These are phyloP conservation scores for Chloromonas sp. DNA, from an alignment of 163 green algal species.

Conservation along the genomic window DNA sequence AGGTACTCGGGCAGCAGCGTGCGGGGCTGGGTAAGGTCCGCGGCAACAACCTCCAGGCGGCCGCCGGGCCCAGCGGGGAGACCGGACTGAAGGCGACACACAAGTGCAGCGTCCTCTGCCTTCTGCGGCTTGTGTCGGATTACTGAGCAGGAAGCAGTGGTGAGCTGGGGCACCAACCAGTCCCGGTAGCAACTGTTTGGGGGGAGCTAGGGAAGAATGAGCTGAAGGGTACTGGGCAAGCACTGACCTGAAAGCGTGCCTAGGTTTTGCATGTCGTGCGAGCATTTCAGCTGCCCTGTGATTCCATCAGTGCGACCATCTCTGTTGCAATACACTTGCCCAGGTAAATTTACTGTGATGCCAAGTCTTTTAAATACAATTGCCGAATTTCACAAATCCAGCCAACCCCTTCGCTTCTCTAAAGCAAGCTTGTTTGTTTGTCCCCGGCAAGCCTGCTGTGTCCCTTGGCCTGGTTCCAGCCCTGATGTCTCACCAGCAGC, in stretches of 20 bases:
- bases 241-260: background rate
- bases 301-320: too few relatives aligned
- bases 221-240: background rate
- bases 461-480: background rate
- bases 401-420: too few relatives aligned
- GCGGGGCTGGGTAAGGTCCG: slow-evolving; percentile 62
- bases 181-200: background rate
- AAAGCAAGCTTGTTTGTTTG: background rate
- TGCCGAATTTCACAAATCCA: too few relatives aligned
- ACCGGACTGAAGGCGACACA: slow-evolving; percentile 1
- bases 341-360: too few relatives aligned
- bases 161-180: too few relatives aligned
- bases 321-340: too few relatives aligned
- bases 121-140: background rate
- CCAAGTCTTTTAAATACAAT: too few relatives aligned
- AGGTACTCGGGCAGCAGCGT: slow-evolving; percentile 64
- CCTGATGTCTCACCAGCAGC: slow-evolving; percentile 44
- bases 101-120: background rate
- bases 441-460: background rate
- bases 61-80: slow-evolving; percentile 36
- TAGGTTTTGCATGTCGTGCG: background rate
- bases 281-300: too few relatives aligned
- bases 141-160: background rate
- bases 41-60: slow-evolving; percentile 60
- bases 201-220: background rate